Conservation (phyloP, 2,329 filamentous ascomycete genomes). For the Sarocladium kiliense region DNA sequence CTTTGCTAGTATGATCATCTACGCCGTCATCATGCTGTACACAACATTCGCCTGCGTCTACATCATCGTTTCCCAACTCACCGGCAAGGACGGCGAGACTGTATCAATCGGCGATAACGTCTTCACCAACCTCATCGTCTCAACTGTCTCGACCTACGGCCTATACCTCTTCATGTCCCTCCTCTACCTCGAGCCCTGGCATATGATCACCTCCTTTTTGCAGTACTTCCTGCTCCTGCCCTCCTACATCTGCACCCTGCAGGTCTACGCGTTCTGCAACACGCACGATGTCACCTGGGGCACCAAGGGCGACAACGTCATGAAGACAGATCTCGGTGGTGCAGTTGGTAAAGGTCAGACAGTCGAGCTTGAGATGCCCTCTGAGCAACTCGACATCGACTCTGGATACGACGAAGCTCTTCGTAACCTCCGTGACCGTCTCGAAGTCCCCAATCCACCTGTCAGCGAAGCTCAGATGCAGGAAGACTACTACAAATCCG, state of each 20-base stretch:
- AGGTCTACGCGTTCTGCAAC: conserved; percentile 99
- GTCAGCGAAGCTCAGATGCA: conserved; percentile 77
- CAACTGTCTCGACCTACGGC: conserved; percentile 80
- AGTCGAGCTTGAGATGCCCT: conserved; percentile 96
- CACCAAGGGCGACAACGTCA: conserved; percentile 95
- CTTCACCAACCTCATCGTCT: conserved; percentile 92
- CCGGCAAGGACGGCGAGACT: conserved; percentile 35
- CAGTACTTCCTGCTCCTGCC: conserved; percentile 94
- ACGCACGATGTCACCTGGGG: conserved; percentile 99
- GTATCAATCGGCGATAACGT: conserved; percentile 74
- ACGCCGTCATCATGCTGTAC: conserved; percentile 90
- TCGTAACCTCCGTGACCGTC: conserved; percentile 86
- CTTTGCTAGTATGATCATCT: conserved; percentile 81
- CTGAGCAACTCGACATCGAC: conserved; percentile 96
- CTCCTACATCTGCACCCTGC: conserved; percentile 91
- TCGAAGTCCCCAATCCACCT: conserved; percentile 66
- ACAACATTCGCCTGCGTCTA: conserved; percentile 85
- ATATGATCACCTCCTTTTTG: conserved; percentile 88
- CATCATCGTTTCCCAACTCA: conserved; percentile 80
- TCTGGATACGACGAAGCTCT: conserved; percentile 95
- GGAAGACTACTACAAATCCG: conserved; percentile 97
- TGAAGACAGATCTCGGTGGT: conserved; percentile 85
- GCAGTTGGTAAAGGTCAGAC: conserved; percentile 74
- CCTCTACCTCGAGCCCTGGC: conserved; percentile 96
- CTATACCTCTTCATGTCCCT: conserved; percentile 96